Conservation (phyloP, 78 protist genomes). For the Isochrysis galbana region DNA sequence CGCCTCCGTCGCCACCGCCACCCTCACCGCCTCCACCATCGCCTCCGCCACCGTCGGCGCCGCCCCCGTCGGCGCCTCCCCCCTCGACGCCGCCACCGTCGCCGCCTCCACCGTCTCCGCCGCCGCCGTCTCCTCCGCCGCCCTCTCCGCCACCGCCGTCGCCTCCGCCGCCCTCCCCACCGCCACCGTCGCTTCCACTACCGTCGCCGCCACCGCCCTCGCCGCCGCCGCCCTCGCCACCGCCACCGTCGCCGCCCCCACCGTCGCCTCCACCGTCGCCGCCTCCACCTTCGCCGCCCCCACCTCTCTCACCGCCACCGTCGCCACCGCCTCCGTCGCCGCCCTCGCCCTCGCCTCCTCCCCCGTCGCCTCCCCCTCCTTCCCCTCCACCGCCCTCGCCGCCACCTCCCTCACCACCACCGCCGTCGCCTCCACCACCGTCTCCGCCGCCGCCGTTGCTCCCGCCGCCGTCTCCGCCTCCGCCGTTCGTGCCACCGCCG, state of each 20-base stretch:
- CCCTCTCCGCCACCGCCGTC: neutral
- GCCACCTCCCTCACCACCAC: neutral
- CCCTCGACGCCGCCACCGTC: no score
- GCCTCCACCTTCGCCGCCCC: neutral
- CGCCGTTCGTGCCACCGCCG: neutral
- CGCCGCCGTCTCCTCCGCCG: neutral
- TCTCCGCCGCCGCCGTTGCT: neutral
- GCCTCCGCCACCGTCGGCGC: no score
- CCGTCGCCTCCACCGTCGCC: neutral
- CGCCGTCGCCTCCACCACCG: neutral
- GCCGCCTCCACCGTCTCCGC: no score
- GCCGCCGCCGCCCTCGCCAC: no score
- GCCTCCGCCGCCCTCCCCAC: neutral
- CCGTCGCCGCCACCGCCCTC: no score
- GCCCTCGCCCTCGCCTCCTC: neutral
- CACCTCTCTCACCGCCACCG: neutral
- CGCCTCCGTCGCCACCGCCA: no score
- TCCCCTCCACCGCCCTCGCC: neutral
- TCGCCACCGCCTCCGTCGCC: neutral
- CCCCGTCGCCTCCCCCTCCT: neutral
- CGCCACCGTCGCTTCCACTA: neutral
- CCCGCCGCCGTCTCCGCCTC: neutral
- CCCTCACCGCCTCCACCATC: no score
- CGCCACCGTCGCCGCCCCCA: neutral
- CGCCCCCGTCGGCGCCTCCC: no score